A percentile compares a stretch with the other conserved stretches of the same genome.
phyloP scores from a whole-genome alignment of 2,329 filamentous ascomycete species.

The Metarhizium anisopliae region DNA sequence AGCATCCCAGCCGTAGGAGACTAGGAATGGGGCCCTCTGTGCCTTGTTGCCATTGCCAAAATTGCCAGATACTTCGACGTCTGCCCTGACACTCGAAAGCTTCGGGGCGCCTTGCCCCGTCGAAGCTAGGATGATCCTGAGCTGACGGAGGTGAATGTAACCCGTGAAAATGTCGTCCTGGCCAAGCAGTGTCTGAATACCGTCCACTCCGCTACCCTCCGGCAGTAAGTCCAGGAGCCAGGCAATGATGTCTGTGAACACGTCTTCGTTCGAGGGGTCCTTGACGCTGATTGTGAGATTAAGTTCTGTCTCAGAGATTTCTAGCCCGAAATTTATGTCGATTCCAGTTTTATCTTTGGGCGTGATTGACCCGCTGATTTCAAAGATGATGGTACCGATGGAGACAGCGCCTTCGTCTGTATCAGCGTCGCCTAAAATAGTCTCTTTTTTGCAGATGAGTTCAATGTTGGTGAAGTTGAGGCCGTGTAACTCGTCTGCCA shows the following conservation, averaged over 20 bases:
- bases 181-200: background rate
- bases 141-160: background rate
- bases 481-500: background rate
- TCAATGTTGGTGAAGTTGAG: background rate
- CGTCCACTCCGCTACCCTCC: background rate
- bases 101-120: background rate
- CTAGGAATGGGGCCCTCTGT: background rate
- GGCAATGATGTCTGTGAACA: background rate
- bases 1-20: background rate
- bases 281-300: background rate
- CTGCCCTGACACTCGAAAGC: background rate
- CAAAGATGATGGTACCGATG: background rate
- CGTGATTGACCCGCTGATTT: background rate
- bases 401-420: background rate
- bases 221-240: background rate
- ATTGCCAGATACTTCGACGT: background rate
- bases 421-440: background rate
- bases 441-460: background rate
- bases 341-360: background rate
- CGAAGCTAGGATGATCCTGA: background rate
- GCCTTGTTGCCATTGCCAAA: background rate
- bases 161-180: background rate
- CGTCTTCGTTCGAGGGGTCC: background rate
- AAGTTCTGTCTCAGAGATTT: background rate
- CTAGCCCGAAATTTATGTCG: background rate